Conservation (phyloP, 2,329 filamentous ascomycete species). For the Metarhizium guizhouense region DNA sequence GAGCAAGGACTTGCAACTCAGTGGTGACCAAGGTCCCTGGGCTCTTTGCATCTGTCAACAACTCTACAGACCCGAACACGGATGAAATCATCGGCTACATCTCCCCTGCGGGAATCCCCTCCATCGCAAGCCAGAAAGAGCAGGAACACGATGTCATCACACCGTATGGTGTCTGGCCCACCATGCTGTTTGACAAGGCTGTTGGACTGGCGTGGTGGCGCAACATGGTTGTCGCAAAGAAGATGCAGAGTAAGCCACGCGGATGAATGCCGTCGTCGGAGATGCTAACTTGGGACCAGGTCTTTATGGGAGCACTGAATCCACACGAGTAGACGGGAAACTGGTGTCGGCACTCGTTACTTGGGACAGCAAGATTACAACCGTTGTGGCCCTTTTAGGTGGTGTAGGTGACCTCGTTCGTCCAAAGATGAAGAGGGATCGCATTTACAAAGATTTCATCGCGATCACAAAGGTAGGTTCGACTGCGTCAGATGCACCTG, state of each 20-base stretch:
- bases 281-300: constrained; percentile 13
- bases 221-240: constrained; percentile 31
- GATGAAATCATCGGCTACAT: constrained; percentile 30
- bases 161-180: constrained; percentile 29
- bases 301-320: constrained; percentile 29
- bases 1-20: constrained; percentile 32
- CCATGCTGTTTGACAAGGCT: constrained; percentile 25
- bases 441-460: constrained; percentile 28
- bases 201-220: constrained; percentile 33
- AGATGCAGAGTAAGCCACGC: constrained; percentile 31
- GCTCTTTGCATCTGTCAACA: constrained; percentile 33
- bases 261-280: background rate
- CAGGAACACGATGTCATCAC: constrained; percentile 33
- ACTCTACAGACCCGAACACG: constrained; percentile 26
- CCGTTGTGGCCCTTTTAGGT: constrained; percentile 28
- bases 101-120: constrained; percentile 30
- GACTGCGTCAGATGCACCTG: background rate
- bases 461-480: constrained; percentile 17
- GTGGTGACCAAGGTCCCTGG: constrained; percentile 26
- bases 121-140: constrained; percentile 28
- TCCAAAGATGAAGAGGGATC: constrained; percentile 26
- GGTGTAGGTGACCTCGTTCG: constrained; percentile 29
- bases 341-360: constrained; percentile 29
- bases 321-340: constrained; percentile 28
- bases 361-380: constrained; percentile 35